Evolutionary conservation across 495 filamentous ascomycete genomes (phyloP).

Genomic region (Trichoderma virens): DNA sequence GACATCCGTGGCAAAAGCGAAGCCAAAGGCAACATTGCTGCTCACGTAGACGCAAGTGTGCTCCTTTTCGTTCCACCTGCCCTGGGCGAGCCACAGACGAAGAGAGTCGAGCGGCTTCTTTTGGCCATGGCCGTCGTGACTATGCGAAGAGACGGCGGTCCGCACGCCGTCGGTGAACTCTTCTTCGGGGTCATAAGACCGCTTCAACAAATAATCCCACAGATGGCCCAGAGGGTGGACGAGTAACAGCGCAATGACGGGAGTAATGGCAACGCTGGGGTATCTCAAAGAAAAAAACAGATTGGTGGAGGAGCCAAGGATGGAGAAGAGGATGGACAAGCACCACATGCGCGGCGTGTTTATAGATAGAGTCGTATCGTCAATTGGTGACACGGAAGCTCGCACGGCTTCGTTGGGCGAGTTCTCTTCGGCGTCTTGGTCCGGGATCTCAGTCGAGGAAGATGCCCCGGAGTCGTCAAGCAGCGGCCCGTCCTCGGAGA

Average conservation of each 20-base stretch:
- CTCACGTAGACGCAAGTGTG: conserved; percentile 81
- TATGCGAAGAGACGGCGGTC: conserved; percentile 13
- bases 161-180: conserved; percentile 49
- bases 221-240: conserved; percentile 72
- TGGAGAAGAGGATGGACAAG: conserved; percentile 66
- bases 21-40: conserved; percentile 87
- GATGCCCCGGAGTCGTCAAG: conserved; percentile 15
- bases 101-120: conserved; percentile 18
- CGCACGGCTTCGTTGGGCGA: conserved; percentile 67
- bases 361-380: conserved; percentile 66
- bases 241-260: conserved; percentile 73
- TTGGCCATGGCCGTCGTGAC: conserved; percentile 8
- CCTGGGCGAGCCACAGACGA: conserved; percentile 70
- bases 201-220: conserved; percentile 66
- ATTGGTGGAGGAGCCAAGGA: conserved; percentile 75
- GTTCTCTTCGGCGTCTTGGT: conserved; percentile 51
- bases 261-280: conserved; percentile 78
- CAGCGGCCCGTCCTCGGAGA: conserved; percentile 20
- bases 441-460: conserved; percentile 20
- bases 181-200: conserved; percentile 51
- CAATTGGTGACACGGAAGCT: conserved; percentile 65
- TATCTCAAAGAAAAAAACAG: conserved; percentile 79
- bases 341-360: conserved; percentile 86
- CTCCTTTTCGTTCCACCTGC: conserved; percentile 79
- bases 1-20: conserved; percentile 77